Evolutionary conservation across 2,329 filamentous ascomycete species (phyloP).

Genomic region (Nigrospora osmanthi): DNA sequence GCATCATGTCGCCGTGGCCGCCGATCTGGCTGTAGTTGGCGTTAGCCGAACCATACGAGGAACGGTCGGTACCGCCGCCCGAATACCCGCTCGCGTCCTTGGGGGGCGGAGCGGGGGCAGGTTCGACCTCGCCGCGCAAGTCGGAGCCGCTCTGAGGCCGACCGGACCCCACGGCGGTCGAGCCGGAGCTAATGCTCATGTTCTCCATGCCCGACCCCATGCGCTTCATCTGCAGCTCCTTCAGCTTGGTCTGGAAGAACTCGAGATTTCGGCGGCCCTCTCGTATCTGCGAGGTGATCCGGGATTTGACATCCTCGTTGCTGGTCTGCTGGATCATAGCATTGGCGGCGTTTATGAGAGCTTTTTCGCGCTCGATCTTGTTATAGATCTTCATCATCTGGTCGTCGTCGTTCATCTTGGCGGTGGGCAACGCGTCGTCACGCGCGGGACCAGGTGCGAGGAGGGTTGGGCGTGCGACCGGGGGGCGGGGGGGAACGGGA

Average conservation of each 20-base stretch:
- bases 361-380: slow-evolving; percentile 98
- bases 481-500: too few relatives aligned
- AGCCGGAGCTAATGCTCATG: slow-evolving; percentile 53
- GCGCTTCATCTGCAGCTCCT: slow-evolving; percentile 77
- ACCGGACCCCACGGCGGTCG: slow-evolving; percentile 24
- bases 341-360: slow-evolving; percentile 87
- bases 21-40: slow-evolving; percentile 49
- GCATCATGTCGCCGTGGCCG: slow-evolving; percentile 67
- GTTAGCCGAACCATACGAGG: slow-evolving; percentile 53
- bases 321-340: slow-evolving; percentile 93
- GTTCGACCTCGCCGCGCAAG: slow-evolving; percentile 33
- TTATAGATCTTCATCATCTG: slow-evolving; percentile 73
- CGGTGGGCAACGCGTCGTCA: slow-evolving; percentile 27
- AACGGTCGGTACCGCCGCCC: slow-evolving; percentile 39
- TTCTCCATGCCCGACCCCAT: slow-evolving; percentile 59
- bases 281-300: slow-evolving; percentile 88
- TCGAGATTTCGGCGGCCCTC: slow-evolving; percentile 89
- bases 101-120: slow-evolving; percentile 59
- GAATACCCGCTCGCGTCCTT: slow-evolving; percentile 50
- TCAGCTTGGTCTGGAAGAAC: slow-evolving; percentile 89
- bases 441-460: slow-evolving; percentile 20
- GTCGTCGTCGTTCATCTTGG: slow-evolving; percentile 57
- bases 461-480: background rate
- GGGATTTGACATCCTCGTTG: slow-evolving; percentile 84
- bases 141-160: slow-evolving; percentile 37